Evolutionary conservation across 2,329 filamentous ascomycete species (phyloP).

Genomic region (Hypomyces perniciosus): DNA sequence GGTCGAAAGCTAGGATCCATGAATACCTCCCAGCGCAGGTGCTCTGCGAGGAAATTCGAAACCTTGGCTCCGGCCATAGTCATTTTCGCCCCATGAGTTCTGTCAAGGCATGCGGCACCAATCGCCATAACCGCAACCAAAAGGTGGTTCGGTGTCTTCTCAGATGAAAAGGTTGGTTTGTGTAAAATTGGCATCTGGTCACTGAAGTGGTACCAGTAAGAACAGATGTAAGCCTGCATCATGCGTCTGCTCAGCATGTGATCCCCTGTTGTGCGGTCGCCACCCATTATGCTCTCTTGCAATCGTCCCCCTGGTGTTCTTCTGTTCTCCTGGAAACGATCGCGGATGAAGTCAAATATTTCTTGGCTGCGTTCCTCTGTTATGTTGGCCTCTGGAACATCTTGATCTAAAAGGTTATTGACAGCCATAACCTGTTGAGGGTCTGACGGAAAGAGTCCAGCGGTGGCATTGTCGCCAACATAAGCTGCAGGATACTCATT

Average conservation of each 20-base stretch:
- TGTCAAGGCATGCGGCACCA: conserved; percentile 83
- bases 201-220: conserved; percentile 93
- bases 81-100: conserved; percentile 66
- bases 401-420: conserved; percentile 75
- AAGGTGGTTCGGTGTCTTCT: conserved; percentile 77
- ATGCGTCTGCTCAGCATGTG: conserved; percentile 78
- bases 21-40: conserved; percentile 93
- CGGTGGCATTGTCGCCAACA: conserved; percentile 40
- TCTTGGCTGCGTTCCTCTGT: conserved; percentile 85
- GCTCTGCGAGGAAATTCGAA: conserved; percentile 85
- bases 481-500: conserved; percentile 40
- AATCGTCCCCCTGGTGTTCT: conserved; percentile 67
- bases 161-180: conserved; percentile 85
- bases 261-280: conserved; percentile 60
- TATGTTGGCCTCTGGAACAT: conserved; percentile 70
- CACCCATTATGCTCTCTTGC: conserved; percentile 72
- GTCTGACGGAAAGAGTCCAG: conserved; percentile 53
- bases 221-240: conserved; percentile 92
- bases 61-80: conserved; percentile 74
- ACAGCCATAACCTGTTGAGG: conserved; percentile 84
- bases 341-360: conserved; percentile 73
- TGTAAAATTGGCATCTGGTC: conserved; percentile 92
- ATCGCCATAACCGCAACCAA: conserved; percentile 88
- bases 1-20: conserved; percentile 85
- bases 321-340: conserved; percentile 74